Percentiles rank a stretch among this genome's conserved stretches.
phyloP scores from a whole-genome alignment of 768 basidiomycete genomes.

The Dioszegia hungarica region DNA sequence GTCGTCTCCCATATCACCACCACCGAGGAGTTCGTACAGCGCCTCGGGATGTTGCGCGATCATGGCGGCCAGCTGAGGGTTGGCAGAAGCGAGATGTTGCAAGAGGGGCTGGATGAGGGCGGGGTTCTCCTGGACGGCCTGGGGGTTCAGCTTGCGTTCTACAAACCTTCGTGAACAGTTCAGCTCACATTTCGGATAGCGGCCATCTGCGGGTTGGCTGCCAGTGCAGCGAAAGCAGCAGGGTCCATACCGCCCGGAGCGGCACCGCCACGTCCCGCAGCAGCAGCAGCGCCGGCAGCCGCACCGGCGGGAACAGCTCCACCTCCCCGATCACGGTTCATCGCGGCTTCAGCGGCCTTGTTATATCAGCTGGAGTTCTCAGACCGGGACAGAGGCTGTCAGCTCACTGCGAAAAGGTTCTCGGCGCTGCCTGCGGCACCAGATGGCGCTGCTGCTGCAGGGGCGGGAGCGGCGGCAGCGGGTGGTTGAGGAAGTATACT shows the following conservation, averaged over 20 bases:
- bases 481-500: slow-evolving; percentile 19
- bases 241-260: slow-evolving; percentile 14
- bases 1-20: slow-evolving; percentile 46
- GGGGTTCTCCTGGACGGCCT: slow-evolving; percentile 72
- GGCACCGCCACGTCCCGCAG: slow-evolving; percentile 44
- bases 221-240: slow-evolving; percentile 4
- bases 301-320: slow-evolving; percentile 49
- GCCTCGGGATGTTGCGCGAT: slow-evolving; percentile 69
- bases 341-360: slow-evolving; percentile 47
- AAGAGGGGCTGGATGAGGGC: slow-evolving; percentile 69
- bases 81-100: slow-evolving; percentile 69
- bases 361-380: not conserved
- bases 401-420: slow-evolving; percentile 78
- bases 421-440: slow-evolving; percentile 56
- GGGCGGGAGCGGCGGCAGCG: slow-evolving; percentile 45
- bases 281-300: slow-evolving; percentile 47
- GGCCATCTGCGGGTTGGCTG: slow-evolving; percentile 59
- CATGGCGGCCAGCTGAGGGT: slow-evolving; percentile 69
- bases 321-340: slow-evolving; percentile 46
- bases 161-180: not conserved
- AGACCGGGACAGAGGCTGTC: too few species aligned
- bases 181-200: slow-evolving; percentile 50
- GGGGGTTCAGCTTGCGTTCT: slow-evolving; percentile 14
- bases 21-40: slow-evolving; percentile 62
- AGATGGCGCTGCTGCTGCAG: slow-evolving; percentile 44